These are phyloP conservation scores for Vicia sativa DNA, from an alignment of 306 rosid genomes.

Conservation along the genomic window DNA sequence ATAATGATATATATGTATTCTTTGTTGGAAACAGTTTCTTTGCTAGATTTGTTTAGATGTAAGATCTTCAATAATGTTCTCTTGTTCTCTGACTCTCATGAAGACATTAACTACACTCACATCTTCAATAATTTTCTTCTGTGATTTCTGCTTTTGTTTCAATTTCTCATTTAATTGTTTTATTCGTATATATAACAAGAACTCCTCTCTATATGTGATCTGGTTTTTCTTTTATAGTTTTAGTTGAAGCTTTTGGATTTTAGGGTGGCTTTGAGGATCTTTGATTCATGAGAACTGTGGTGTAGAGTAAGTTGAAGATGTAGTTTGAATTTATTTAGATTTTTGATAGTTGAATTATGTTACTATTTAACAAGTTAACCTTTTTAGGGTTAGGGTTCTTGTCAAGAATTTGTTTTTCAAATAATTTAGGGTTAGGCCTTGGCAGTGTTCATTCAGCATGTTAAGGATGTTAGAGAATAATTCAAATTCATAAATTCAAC, in stretches of 20 bases:
- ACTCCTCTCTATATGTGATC: not conserved
- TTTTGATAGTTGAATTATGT: too few relatives aligned
- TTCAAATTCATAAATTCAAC: not conserved
- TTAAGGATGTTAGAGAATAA: not conserved
- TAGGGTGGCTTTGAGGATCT: constrained; percentile 20
- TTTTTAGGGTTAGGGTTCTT: constrained; percentile 76
- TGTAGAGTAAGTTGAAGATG: constrained; percentile 23
- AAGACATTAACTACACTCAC: constrained; percentile 70
- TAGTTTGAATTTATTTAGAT: not conserved
- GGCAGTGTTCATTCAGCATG: not conserved
- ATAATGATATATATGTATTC: not conserved
- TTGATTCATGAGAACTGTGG: not conserved
- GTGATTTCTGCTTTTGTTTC: constrained; percentile 47
- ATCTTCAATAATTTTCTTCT: constrained; percentile 43
- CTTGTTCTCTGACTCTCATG: constrained; percentile 62
- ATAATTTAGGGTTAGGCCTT: not conserved
- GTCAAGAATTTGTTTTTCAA: constrained; percentile 15
- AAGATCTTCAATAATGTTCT: constrained; percentile 69
- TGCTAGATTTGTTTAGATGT: constrained; percentile 57
- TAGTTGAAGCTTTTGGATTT: constrained; percentile 37
- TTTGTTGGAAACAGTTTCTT: constrained; percentile 20
- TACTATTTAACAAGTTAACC: too few relatives aligned
- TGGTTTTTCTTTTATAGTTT: not conserved
- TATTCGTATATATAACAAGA: not conserved
- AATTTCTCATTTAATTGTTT: not conserved